phyloP scores from a whole-genome alignment of 2,329 filamentous ascomycete genomes.

The Metarhizium robertsii region DNA sequence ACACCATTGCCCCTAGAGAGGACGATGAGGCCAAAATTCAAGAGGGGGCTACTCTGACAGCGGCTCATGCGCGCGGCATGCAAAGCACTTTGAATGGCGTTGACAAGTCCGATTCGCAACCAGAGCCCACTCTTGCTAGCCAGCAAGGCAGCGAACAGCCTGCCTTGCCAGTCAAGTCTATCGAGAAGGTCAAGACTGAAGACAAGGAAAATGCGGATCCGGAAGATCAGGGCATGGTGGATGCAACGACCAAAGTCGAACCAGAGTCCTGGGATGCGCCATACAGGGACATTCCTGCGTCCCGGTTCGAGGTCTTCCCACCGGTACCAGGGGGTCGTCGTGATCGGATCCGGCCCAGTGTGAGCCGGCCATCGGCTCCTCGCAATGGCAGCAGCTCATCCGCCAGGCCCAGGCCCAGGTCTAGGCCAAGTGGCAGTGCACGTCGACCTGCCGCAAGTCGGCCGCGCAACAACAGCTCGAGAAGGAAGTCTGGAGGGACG shows the following conservation, averaged over 20 bases:
- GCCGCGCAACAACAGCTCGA: slow-evolving; percentile 31
- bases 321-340: slow-evolving; percentile 44
- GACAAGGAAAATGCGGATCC: slow-evolving; percentile 23
- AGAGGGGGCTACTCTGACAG: slow-evolving; percentile 15
- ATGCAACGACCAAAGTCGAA: slow-evolving; percentile 14
- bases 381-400: slow-evolving; percentile 26
- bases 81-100: slow-evolving; percentile 16
- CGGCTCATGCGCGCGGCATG: slow-evolving; percentile 5
- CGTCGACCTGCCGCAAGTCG: slow-evolving; percentile 24
- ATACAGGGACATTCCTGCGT: slow-evolving; percentile 54
- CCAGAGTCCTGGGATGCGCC: slow-evolving; percentile 32
- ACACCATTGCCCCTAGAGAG: slow-evolving; percentile 79
- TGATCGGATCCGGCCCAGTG: slow-evolving; percentile 34
- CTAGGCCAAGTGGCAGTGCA: slow-evolving; percentile 21
- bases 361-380: slow-evolving; percentile 27
- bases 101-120: slow-evolving; percentile 5
- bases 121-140: background rate
- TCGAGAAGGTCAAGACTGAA: slow-evolving; percentile 18
- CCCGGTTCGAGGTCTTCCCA: slow-evolving; percentile 71
- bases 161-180: slow-evolving; percentile 18
- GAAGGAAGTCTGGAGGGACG: slow-evolving; percentile 51
- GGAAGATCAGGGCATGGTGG: slow-evolving; percentile 17
- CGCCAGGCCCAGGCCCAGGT: slow-evolving; percentile 30
- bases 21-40: slow-evolving; percentile 47
- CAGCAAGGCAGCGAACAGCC: slow-evolving; percentile 10